phyloP scores from a whole-genome alignment of 2,329 filamentous ascomycete species.

The Epichloe glyceriae region DNA sequence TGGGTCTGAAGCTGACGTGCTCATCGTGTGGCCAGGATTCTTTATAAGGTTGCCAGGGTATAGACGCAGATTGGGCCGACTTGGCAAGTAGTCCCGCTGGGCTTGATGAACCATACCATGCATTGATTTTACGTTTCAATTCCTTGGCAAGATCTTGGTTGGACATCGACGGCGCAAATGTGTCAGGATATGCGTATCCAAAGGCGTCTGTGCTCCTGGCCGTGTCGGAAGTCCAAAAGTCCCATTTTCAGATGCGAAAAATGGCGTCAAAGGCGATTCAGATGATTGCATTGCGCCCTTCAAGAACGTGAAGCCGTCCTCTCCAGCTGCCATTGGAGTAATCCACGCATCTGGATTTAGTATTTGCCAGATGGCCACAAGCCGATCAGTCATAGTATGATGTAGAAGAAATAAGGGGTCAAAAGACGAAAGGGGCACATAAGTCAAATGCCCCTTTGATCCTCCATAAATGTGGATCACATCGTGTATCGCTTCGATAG shows the following conservation, averaged over 20 bases:
- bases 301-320: constrained; percentile 47
- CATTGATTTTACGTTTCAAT: constrained; percentile 38
- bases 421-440: constrained; percentile 59
- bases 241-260: constrained; percentile 43
- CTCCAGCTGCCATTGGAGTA: constrained; percentile 37
- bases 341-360: constrained; percentile 59
- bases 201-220: constrained; percentile 47
- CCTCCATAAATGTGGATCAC: constrained; percentile 47
- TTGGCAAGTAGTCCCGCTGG: constrained; percentile 12
- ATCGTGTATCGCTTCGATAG: constrained; percentile 52
- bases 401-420: constrained; percentile 73
- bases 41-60: not conserved
- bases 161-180: constrained; percentile 15
- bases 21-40: not conserved
- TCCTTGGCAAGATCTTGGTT: constrained; percentile 18
- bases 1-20: constrained; percentile 7
- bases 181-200: constrained; percentile 65
- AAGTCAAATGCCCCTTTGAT: constrained; percentile 54
- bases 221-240: constrained; percentile 56
- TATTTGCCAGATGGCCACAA: constrained; percentile 66
- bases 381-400: constrained; percentile 61
- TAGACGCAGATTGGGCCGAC: not conserved
- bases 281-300: constrained; percentile 40
- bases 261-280: constrained; percentile 51
- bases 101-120: constrained; percentile 24